Percentiles rank a stretch among this genome's conserved stretches.
Evolutionary conservation across 768 basidiomycete species (phyloP).

Genomic region (Pholiota molesta): DNA sequence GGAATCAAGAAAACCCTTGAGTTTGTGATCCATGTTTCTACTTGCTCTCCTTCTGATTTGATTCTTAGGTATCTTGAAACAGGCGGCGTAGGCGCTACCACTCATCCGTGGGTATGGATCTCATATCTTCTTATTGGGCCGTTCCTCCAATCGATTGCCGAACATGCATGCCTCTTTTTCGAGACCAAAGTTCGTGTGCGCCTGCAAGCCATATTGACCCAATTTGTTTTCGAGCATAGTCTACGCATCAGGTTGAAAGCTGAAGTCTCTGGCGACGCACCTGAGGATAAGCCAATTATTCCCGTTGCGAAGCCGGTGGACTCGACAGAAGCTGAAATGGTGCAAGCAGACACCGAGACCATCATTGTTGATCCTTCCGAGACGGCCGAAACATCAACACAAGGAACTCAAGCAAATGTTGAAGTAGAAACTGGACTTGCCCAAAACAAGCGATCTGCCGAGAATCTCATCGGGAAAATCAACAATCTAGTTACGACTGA

Average conservation of each 20-base stretch:
- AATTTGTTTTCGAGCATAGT: constrained; percentile 46
- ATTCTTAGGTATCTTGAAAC: constrained; percentile 57
- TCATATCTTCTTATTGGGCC: constrained; percentile 52
- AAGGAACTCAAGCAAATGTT: constrained; percentile 3
- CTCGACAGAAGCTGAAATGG: neutral
- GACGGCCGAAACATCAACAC: constrained; percentile 2
- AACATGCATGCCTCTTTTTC: constrained; percentile 58
- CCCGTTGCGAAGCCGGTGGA: neutral
- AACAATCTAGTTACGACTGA: constrained; percentile 78
- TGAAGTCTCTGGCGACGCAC: constrained; percentile 24
- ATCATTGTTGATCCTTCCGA: neutral
- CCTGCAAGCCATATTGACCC: constrained; percentile 44
- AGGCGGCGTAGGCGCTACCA: constrained; percentile 44
- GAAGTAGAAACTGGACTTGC: neutral
- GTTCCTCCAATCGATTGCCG: constrained; percentile 40
- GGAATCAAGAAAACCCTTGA: constrained; percentile 45
- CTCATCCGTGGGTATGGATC: constrained; percentile 77
- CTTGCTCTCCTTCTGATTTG: neutral
- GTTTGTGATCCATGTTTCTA: constrained; percentile 24
- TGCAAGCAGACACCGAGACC: neutral
- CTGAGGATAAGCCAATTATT: neutral
- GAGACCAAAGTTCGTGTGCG: constrained; percentile 43
- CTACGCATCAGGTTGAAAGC: constrained; percentile 68
- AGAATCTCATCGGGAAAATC: constrained; percentile 70
- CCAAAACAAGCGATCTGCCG: constrained; percentile 25